These are phyloP conservation scores for Eimeria acervulina DNA, from an alignment of 169 alveolate species.

Conservation along the genomic window DNA sequence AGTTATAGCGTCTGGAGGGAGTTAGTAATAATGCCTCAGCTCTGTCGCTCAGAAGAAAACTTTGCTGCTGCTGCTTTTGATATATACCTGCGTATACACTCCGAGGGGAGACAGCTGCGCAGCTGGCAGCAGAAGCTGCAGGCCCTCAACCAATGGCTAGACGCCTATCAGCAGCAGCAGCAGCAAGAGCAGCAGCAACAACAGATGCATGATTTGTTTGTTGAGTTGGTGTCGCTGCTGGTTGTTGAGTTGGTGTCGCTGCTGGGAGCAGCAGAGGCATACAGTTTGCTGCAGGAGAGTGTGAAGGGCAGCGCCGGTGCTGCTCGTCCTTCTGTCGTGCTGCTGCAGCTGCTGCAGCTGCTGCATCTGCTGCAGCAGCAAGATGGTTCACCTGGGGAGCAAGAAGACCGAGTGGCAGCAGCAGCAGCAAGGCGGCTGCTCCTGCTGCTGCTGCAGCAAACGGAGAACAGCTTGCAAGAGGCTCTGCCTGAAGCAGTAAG, in stretches of 20 bases:
- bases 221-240: not conserved
- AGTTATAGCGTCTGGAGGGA: not conserved
- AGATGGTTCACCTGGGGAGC: not conserved
- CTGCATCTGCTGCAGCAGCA: not conserved
- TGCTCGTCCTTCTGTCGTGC: conserved; percentile 31
- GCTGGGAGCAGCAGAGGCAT: conserved; percentile 42
- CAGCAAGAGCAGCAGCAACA: conserved; percentile 32
- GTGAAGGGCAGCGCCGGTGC: not conserved
- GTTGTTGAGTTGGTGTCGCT: conserved; percentile 3
- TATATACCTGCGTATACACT: conserved; percentile 42
- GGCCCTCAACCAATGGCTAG: not conserved
- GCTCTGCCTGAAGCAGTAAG: conserved; percentile 17
- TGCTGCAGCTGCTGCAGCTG: conserved; percentile 20
- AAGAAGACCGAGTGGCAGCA: not conserved
- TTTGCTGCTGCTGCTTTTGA: conserved; percentile 3
- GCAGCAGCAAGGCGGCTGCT: conserved; percentile 24
- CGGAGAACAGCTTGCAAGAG: not conserved
- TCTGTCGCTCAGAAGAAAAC: not conserved
- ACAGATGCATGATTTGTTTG: not conserved
- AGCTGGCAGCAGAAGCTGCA: not conserved
- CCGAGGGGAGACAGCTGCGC: conserved; percentile 8
- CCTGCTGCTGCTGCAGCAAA: not conserved
- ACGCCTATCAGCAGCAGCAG: conserved; percentile 12
- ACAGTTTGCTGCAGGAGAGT: conserved; percentile 42
- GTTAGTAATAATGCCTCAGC: not conserved